These are phyloP conservation scores for Venustampulla echinocandica DNA, from an alignment of 495 filamentous ascomycete species.

Conservation along the genomic window DNA sequence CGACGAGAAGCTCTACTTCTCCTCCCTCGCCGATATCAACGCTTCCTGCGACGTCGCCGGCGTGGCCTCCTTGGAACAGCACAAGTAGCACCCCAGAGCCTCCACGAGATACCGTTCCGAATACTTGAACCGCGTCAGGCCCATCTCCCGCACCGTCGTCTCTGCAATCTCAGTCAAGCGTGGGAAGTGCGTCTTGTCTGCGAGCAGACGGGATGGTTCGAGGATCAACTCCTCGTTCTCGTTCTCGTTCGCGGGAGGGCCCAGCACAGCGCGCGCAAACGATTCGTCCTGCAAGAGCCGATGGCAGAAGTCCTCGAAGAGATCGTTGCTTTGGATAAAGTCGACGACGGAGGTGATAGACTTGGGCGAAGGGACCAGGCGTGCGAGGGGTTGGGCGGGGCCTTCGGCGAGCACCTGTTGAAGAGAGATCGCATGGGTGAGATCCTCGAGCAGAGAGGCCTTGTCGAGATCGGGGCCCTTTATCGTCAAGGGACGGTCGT, in stretches of 20 bases:
- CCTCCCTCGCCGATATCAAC: too few species aligned
- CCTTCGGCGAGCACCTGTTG: not conserved
- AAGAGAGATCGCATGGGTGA: not conserved
- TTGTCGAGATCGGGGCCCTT: not conserved
- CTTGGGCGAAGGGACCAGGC: not conserved
- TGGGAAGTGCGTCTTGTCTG: not conserved
- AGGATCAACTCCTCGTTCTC: not conserved
- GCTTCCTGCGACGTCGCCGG: too few species aligned
- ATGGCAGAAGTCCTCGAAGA: conserved; percentile 32
- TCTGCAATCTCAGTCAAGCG: conserved; percentile 25
- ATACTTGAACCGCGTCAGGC: conserved; percentile 25
- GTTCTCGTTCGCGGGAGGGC: too few species aligned
- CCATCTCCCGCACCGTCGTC: conserved; percentile 25
- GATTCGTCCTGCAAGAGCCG: conserved; percentile 25
- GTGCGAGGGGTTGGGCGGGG: too few species aligned
- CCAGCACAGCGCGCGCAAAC: conserved; percentile 6
- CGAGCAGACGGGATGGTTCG: conserved; percentile 13
- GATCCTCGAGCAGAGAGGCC: not conserved
- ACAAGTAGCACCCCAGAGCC: conserved; percentile 19
- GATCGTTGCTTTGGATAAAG: conserved; percentile 28
- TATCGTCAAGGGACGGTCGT: not conserved
- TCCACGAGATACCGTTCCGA: conserved; percentile 38
- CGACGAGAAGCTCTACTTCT: too few species aligned
- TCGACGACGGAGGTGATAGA: conserved; percentile 2
- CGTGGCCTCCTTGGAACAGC: not conserved